Conservation (phyloP, 2,329 filamentous ascomycete species). For the Verticillium longisporum region DNA sequence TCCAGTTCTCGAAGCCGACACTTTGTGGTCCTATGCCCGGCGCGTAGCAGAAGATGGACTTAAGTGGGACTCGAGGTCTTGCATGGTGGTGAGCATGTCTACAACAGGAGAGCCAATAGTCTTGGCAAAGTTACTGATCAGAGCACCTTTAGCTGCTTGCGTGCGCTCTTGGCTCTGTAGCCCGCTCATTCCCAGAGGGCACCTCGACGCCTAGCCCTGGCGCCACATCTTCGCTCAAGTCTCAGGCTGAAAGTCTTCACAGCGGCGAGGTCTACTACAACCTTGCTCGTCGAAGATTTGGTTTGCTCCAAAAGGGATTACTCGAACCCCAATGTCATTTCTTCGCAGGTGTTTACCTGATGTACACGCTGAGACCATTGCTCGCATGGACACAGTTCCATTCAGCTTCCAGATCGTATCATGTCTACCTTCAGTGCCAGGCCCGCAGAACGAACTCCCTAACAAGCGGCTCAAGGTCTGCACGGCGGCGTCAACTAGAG, state of each 20-base stretch:
- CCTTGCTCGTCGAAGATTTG: conserved; percentile 17
- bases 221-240: not conserved
- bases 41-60: not conserved
- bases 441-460: conserved; percentile 7
- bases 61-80: conserved; percentile 18
- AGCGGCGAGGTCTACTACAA: conserved; percentile 16
- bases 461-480: conserved; percentile 1
- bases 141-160: conserved; percentile 17
- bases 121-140: not conserved
- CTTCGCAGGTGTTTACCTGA: conserved; percentile 29
- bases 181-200: conserved; percentile 11
- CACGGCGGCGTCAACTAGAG: conserved; percentile 21
- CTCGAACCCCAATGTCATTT: conserved; percentile 29
- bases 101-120: not conserved
- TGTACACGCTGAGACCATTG: conserved; percentile 31
- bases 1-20: not conserved
- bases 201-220: not conserved
- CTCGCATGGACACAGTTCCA: conserved; percentile 28
- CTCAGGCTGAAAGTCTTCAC: conserved; percentile 9
- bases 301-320: conserved; percentile 18
- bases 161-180: conserved; percentile 21
- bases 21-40: not conserved
- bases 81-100: conserved; percentile 21
- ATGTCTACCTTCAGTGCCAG: conserved; percentile 22
- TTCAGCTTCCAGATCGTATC: conserved; percentile 20